Evolutionary conservation across 1,284 basidiomycete species (phyloP), one percentile per base, ranked within the genome.

Genomic region (Macrocystidia cucumis): DNA sequence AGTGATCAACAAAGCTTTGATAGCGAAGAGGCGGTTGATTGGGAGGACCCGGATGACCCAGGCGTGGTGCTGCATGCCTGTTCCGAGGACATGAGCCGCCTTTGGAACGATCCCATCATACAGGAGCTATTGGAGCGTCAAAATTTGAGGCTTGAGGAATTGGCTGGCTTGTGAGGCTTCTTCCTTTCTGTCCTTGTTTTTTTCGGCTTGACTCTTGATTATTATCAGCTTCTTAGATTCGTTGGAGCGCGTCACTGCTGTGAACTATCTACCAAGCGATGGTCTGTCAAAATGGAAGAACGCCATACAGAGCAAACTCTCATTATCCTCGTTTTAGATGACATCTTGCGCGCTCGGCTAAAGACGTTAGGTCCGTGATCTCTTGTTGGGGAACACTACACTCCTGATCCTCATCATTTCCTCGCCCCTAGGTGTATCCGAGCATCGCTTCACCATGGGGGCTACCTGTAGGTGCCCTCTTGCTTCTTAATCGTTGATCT

Each of bases 341-440:
- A 97, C 51, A 91, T 97, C 44, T 69, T 97, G 6, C 78, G 90
- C 19, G 91, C 91, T 9, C 84, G 92, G 44, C 75, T 96, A 45
- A 96, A 95, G 64, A 95, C 92, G 2, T 77, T 92, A 2, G 91
- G 86, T 65, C 29, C 16, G 50, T 29, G 13, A 35, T 32, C n/a
- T n/a, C n/a, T n/a, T n/a, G n/a, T n/a, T n/a, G n/a, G n/a, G n/a
- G n/a, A n/a, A n/a, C n/a, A n/a, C n/a, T n/a, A n/a, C n/a, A n/a
- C n/a, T n/a, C n/a, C n/a, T n/a, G n/a, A n/a, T n/a, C n/a, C n/a
- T n/a, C n/a, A n/a, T n/a, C n/a, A 35, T 18, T 18, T 38, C 4
- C 32, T 11, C 8, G 12, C 14, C 25, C 33, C 11, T 22, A 63
- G 67, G 72, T 24, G 68, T 73, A 3, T 69, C 72, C 9, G 73